Evolutionary conservation across 2,329 filamentous ascomycete species (phyloP).

Genomic region (Neoarthrinium moseri): DNA sequence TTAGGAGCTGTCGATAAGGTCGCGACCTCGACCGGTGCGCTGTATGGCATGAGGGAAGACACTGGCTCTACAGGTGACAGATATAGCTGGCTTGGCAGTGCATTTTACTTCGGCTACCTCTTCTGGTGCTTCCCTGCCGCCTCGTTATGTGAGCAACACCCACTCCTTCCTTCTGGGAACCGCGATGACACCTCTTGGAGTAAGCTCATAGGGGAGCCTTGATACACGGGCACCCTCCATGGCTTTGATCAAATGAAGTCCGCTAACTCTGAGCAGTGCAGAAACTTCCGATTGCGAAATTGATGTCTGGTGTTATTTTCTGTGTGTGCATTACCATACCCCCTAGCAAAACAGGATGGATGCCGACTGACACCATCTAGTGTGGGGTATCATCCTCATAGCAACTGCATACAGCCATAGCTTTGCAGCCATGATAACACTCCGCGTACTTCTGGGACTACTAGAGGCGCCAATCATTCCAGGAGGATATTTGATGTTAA

Average conservation of each 20-base stretch:
- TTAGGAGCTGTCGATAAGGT: constrained; percentile 30
- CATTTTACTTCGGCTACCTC: constrained; percentile 12
- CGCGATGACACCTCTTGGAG: too few species aligned
- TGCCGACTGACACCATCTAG: constrained; percentile 1
- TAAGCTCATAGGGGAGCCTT: too few species aligned
- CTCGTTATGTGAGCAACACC: not conserved
- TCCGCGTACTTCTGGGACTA: constrained; percentile 5
- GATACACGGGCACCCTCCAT: too few species aligned
- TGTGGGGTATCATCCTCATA: constrained; percentile 12
- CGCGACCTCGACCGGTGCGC: constrained; percentile 25
- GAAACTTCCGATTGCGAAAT: constrained; percentile 8
- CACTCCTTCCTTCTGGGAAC: too few species aligned
- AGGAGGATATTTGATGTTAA: constrained; percentile 9
- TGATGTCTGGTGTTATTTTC: constrained; percentile 9
- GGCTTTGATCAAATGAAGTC: too few species aligned
- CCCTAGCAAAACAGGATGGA: not conserved
- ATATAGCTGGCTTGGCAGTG: constrained; percentile 9
- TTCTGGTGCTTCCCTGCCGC: constrained; percentile 12
- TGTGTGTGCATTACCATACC: not conserved
- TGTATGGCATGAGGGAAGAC: constrained; percentile 19
- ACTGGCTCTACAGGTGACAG: constrained; percentile 7
- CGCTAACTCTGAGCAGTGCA: constrained; percentile 2
- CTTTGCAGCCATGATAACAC: constrained; percentile 7
- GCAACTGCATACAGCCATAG: constrained; percentile 6
- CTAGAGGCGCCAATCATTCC: constrained; percentile 8